phyloP scores from a whole-genome alignment of 306 rosid genomes.

The Clitoria ternatea region DNA sequence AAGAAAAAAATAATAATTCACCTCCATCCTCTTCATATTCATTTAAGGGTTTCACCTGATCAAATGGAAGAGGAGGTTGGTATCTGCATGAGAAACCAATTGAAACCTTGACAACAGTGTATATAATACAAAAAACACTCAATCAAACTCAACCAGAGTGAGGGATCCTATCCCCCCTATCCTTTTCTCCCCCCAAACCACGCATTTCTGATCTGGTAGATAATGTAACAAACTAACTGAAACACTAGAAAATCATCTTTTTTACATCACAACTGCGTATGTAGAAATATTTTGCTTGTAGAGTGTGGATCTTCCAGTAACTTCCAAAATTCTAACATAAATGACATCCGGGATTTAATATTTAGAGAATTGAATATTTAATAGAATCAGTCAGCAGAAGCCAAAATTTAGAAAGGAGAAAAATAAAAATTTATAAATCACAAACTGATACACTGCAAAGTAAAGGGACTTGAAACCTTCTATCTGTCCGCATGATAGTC shows the following conservation, averaged over 20 bases:
- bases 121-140: neutral
- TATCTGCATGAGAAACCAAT: conserved; percentile 43
- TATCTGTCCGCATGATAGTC: neutral
- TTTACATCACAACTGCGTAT: neutral
- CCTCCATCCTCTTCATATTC: conserved; percentile 83
- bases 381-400: neutral
- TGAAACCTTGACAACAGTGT: conserved; percentile 1
- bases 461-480: neutral
- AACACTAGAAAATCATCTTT: neutral
- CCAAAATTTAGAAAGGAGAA: neutral
- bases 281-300: neutral
- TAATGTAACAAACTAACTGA: neutral
- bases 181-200: too few species aligned
- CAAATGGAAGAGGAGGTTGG: conserved; percentile 75
- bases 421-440: neutral
- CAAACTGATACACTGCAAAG: neutral
- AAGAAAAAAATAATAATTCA: conserved; percentile 22
- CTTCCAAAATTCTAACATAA: neutral
- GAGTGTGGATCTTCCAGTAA: neutral
- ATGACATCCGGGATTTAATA: neutral
- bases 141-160: neutral
- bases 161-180: neutral
- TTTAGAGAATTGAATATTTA: neutral
- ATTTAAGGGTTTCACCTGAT: conserved; percentile 79
- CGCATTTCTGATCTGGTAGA: neutral